Percentiles rank a stretch among this genome's conserved stretches.
Evolutionary conservation across 140 eudicot genomes (phyloP).

Genomic region (Cichorium intybus): DNA sequence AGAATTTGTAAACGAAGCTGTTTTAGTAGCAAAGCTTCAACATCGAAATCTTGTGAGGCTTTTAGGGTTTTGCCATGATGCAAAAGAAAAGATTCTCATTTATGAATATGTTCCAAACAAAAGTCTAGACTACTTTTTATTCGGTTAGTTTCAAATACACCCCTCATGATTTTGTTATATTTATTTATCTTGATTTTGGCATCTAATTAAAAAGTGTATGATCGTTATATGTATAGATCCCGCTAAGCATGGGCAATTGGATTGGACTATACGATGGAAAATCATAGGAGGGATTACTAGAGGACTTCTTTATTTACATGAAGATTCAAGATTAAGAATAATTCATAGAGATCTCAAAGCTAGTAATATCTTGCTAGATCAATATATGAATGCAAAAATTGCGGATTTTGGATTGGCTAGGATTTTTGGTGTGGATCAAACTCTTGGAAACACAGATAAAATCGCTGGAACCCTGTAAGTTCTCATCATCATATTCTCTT

Average conservation of each 20-base stretch:
- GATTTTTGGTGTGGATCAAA: conserved; percentile 30
- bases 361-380: conserved; percentile 48
- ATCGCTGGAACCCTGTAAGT: conserved; percentile 38
- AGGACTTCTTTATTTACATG: conserved; percentile 65
- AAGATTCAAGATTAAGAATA: conserved; percentile 59
- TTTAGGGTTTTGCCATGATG: conserved; percentile 36
- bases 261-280: conserved; percentile 51
- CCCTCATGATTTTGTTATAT: background rate
- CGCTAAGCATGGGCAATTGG: conserved; percentile 26
- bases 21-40: conserved; percentile 44
- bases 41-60: conserved; percentile 42
- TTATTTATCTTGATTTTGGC: background rate
- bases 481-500: too few relatives aligned
- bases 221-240: background rate
- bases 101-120: conserved; percentile 41
- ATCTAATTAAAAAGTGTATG: background rate
- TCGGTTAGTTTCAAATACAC: conserved; percentile 15
- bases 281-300: conserved; percentile 54
- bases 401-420: conserved; percentile 36
- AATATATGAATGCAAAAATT: conserved; percentile 34
- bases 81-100: conserved; percentile 38
- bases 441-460: conserved; percentile 29
- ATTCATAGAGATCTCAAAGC: conserved; percentile 66
- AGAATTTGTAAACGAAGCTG: conserved; percentile 44
- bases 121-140: conserved; percentile 35